Base-by-base conservation (phyloP, 306 rosid genomes). In the Castanea sativa region DNA sequence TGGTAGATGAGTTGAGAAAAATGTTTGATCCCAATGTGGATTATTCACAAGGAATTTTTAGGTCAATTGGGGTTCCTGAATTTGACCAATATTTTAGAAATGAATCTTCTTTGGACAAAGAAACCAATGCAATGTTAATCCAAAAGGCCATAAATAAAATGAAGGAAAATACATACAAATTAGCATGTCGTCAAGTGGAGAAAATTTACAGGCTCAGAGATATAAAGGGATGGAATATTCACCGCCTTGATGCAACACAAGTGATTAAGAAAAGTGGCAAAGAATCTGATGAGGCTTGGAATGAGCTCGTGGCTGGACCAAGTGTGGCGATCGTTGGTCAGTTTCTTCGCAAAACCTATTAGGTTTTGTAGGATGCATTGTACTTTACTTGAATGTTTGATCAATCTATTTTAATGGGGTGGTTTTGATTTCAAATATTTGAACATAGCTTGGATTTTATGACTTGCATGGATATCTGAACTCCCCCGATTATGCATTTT, bases 61-160 rank as follows among this genome's bases (percentile, higher is more conserved):
- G 81, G 43, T 97, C 99, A 15, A 95, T 95, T 1, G 99, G 99
- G 23, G 93, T 93, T 13, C 96, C 96, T 0, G 99, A 95, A 79
- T 93, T 93, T 27, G 90, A 95, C 58, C 74, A 69, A 2, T 95
- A 84, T 63, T 90, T 95, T 61, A 72, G 91, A 58, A 75, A 11
- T 0, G 97, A 85, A 65, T 25, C 64, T 0, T 49, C 71, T 11
- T 32, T 25, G 1, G 84, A 86, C 4, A 88, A 88, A 16, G 80
- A 80, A 32, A 61, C 73, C 0, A 81, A 45, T 4, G 59, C 57
- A 6, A 56, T 18, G 53, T 61, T 89, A 4, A 41, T 89, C 19
- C 77, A 79, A n/a, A 59, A 80, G 53, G 91, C 96, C 11, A 53
- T 91, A 4, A 78, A 59, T 29, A 86, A 87, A 16, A 73, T 89